Conservation (phyloP, 1,139 yeast genomes). For the Diutina catenulata region DNA sequence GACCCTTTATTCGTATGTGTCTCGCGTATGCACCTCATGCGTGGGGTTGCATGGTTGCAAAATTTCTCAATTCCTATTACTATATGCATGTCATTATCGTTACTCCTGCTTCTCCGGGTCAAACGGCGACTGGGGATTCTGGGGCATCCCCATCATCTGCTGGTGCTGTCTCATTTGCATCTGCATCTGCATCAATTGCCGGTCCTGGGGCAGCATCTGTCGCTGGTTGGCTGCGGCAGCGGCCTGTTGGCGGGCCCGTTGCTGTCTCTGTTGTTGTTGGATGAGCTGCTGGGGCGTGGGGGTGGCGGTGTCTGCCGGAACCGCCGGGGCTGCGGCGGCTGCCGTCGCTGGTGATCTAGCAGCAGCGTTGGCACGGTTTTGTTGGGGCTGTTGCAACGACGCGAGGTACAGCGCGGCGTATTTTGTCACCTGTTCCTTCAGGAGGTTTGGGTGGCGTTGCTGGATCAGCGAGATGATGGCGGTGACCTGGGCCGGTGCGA, state of each 20-base stretch:
- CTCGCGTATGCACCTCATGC: too few relatives aligned
- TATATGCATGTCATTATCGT: too few relatives aligned
- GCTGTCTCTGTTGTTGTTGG: slow-evolving; percentile 3
- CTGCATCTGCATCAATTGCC: slow-evolving; percentile 4
- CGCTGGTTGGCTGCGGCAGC: background rate
- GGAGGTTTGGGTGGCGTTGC: slow-evolving; percentile 53
- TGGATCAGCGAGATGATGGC: slow-evolving; percentile 61
- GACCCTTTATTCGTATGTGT: too few relatives aligned
- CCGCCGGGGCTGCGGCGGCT: background rate
- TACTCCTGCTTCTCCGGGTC: background rate
- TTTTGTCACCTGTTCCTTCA: slow-evolving; percentile 62
- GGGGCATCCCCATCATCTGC: slow-evolving; percentile 3
- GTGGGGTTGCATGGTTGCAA: too few relatives aligned
- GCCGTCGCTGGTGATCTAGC: background rate
- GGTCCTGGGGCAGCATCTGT: slow-evolving; percentile 4
- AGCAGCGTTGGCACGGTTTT: slow-evolving; percentile 12
- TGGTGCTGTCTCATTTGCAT: slow-evolving; percentile 5
- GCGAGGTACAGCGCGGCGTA: slow-evolving; percentile 64
- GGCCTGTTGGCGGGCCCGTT: slow-evolving; percentile 2
- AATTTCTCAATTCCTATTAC: too few relatives aligned
- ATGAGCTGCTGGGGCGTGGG: slow-evolving; percentile 4
- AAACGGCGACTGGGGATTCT: slow-evolving; percentile 4
- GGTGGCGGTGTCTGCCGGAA: background rate
- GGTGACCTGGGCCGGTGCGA: slow-evolving; percentile 56
- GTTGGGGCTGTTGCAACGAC: slow-evolving; percentile 41